phyloP scores from a whole-genome alignment of 1,284 basidiomycete genomes.

The Somion occarium region DNA sequence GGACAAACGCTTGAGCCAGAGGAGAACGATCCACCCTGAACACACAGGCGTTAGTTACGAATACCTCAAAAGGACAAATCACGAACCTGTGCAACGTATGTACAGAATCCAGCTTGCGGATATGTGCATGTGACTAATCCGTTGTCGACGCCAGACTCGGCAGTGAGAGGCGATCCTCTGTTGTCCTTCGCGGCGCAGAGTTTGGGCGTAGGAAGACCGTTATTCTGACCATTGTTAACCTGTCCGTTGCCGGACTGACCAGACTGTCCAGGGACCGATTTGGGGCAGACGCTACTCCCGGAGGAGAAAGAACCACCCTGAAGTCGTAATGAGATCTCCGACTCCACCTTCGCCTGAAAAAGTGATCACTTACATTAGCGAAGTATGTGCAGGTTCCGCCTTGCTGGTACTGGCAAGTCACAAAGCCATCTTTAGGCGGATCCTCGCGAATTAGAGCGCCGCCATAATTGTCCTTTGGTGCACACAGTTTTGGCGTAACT shows the following conservation, averaged over 20 bases:
- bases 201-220: neutral
- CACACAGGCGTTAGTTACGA: neutral
- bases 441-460: neutral
- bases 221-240: no score
- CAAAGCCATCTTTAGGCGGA: neutral
- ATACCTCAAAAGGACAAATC: neutral
- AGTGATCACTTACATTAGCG: neutral
- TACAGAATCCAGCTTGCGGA: neutral
- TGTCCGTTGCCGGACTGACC: no score
- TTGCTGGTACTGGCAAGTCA: neutral
- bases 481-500: neutral
- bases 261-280: neutral
- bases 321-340: neutral
- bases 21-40: neutral
- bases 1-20: neutral
- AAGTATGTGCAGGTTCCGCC: neutral
- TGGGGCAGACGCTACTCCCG: neutral
- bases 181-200: neutral
- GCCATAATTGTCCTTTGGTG: neutral
- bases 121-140: neutral
- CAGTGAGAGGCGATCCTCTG: neutral
- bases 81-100: neutral
- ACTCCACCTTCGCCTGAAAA: neutral
- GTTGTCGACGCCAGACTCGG: neutral
- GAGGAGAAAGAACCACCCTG: neutral